phyloP scores from a whole-genome alignment of 495 filamentous ascomycete genomes.

The Trichoderma asperelloides region DNA sequence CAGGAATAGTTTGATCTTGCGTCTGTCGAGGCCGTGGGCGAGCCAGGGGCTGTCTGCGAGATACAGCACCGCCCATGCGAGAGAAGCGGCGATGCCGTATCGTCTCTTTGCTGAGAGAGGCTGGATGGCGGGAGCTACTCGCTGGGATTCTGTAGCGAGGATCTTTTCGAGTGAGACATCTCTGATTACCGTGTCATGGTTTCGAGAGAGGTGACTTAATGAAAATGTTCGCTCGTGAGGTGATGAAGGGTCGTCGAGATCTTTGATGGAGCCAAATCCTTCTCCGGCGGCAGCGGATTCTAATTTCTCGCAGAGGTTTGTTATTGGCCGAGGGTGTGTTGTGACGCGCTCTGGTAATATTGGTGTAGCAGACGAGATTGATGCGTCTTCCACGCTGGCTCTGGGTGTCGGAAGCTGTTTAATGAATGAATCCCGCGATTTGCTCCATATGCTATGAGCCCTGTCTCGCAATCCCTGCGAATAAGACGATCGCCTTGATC shows the following conservation, averaged over 20 bases:
- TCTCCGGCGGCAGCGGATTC: not conserved
- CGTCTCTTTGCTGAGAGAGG: not conserved
- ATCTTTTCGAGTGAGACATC: not conserved
- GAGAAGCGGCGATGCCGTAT: slow-evolving; percentile 1
- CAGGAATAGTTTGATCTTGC: not conserved
- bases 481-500: slow-evolving; percentile 1
- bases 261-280: not conserved
- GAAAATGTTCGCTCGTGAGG: not conserved
- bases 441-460: slow-evolving; percentile 3
- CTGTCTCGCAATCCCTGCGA: not conserved
- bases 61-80: not conserved
- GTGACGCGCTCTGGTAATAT: not conserved
- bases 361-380: not conserved
- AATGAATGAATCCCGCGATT: not conserved
- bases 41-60: slow-evolving; percentile 1
- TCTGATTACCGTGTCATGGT: not conserved
- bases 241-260: not conserved
- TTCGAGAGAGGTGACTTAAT: not conserved
- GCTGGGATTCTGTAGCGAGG: not conserved
- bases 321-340: not conserved
- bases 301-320: not conserved
- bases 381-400: not conserved
- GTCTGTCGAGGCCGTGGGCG: not conserved
- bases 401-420: not conserved
- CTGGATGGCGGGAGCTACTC: not conserved